Evolutionary conservation across 2,329 filamentous ascomycete genomes (phyloP), one percentile per base, ranked within the genome.

Genomic region (Xylariaceae sp.): DNA sequence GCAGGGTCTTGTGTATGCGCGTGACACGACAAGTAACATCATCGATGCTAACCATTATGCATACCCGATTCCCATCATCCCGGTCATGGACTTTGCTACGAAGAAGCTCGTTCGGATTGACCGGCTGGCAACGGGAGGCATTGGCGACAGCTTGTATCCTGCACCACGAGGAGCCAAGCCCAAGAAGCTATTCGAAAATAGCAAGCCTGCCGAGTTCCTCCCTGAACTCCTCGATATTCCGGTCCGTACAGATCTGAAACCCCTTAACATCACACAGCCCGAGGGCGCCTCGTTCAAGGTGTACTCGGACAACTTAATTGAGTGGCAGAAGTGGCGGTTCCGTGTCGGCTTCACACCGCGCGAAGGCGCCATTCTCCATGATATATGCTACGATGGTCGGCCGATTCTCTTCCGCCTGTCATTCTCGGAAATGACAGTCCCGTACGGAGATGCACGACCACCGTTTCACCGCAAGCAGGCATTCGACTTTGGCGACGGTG

Each of bases 231-330:
- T 85, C 8, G 73, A 77, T 11, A 65, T 69, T 1, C 76, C 79
- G 0, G 66, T 76, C 13, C 74, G 84, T 10, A 73, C 77, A 49
- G 82, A 82, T 57, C 68, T 85, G 34, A 90, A 89, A 73, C 88
- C 88, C 4, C 81, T 92, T 68, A 83, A 90, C 65, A 85, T 93
- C 51, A 79, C 84, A 1, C 89, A 93, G 68, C 81, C 81, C 8
- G 71, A 72, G 44, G 71, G 71, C 4, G 68, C 71, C 2, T 72
- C 70, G 4, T 73, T 73, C 64, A 68, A 68, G 34, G 67, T 72
- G 9, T 63, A 70, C 49, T 60, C 60, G 1, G 67, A 70, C 35
- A 69, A 72, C 51, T 50, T 72, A 11, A 64, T 72, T n/a, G 65
- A 70, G 57, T 73, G 71, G 70, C 70, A 72, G 56, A 71, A 71